Percentiles rank a stretch among this genome's conserved stretches.
These are phyloP conservation scores for Nicotiana paniculata DNA, from an alignment of 257 asterid species.

Conservation along the genomic window DNA sequence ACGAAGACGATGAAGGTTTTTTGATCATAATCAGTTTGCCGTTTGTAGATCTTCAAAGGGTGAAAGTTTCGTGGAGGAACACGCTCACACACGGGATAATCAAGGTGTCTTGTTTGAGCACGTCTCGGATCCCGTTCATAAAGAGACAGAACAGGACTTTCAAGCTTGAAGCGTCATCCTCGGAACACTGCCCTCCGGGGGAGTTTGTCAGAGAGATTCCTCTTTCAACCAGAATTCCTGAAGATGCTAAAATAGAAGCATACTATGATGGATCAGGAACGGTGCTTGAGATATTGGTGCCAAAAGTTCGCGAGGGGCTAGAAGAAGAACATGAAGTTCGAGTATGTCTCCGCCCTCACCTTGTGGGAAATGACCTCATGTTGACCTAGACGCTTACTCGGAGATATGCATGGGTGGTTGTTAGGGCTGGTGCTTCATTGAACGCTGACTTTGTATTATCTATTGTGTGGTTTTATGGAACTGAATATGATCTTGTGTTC, in stretches of 20 bases:
- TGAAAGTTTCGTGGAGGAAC: constrained; percentile 71
- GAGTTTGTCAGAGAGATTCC: constrained; percentile 79
- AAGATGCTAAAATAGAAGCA: constrained; percentile 83
- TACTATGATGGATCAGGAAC: constrained; percentile 77
- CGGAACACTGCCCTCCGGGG: constrained; percentile 90
- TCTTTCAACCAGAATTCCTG: constrained; percentile 80
- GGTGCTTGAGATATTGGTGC: constrained; percentile 80
- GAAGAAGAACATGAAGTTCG: constrained; percentile 88
- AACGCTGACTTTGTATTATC: neutral
- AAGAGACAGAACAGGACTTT: constrained; percentile 78
- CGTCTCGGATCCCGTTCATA: constrained; percentile 56
- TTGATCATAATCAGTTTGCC: constrained; percentile 60
- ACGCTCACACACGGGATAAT: constrained; percentile 67
- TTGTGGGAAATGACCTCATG: constrained; percentile 59
- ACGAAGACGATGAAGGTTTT: constrained; percentile 68
- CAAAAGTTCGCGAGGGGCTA: constrained; percentile 62
- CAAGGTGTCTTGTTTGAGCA: constrained; percentile 66
- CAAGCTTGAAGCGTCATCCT: constrained; percentile 56
- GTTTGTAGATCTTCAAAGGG: constrained; percentile 55
- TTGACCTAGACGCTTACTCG: constrained; percentile 31
- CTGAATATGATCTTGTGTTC: constrained; percentile 3
- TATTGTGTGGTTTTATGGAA: neutral
- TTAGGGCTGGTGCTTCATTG: constrained; percentile 16
- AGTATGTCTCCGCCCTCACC: constrained; percentile 83
- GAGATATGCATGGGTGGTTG: constrained; percentile 27